phyloP scores from a whole-genome alignment of 805 yeast genomes.

The Vanderwaltozyma tropicalis region DNA sequence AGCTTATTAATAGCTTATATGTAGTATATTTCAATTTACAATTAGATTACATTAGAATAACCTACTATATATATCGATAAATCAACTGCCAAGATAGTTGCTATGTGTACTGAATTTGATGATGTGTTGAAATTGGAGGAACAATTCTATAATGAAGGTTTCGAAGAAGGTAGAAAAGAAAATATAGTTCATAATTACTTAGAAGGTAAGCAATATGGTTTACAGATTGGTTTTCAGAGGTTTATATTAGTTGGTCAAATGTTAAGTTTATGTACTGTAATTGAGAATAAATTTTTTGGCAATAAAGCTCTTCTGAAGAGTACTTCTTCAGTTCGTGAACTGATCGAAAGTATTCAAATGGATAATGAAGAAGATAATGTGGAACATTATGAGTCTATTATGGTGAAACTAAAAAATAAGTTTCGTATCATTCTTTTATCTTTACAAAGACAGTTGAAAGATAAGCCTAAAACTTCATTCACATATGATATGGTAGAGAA shows the following conservation, averaged over 20 bases:
- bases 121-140: slow-evolving; percentile 49
- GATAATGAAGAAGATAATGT: slow-evolving; percentile 49
- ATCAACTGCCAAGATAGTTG: no score
- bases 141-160: slow-evolving; percentile 57
- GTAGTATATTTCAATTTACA: no score
- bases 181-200: slow-evolving; percentile 47
- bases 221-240: slow-evolving; percentile 67
- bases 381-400: slow-evolving; percentile 40
- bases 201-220: slow-evolving; percentile 82
- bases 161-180: slow-evolving; percentile 53
- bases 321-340: slow-evolving; percentile 14
- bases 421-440: slow-evolving; percentile 40
- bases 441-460: slow-evolving; percentile 14
- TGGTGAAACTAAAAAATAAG: slow-evolving; percentile 51
- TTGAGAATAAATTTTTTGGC: slow-evolving; percentile 26
- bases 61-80: no score
- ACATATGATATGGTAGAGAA: slow-evolving; percentile 29
- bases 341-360: slow-evolving; percentile 26
- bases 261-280: slow-evolving; percentile 36
- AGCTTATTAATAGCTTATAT: no score
- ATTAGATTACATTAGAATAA: no score
- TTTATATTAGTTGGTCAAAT: slow-evolving; percentile 62
- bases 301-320: slow-evolving; percentile 13
- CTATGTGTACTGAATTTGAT: slow-evolving; percentile 33
- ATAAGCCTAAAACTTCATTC: slow-evolving; percentile 12